These are phyloP conservation scores for Neofusicoccum parvum DNA, from an alignment of 2,329 filamentous ascomycete species.

Conservation along the genomic window DNA sequence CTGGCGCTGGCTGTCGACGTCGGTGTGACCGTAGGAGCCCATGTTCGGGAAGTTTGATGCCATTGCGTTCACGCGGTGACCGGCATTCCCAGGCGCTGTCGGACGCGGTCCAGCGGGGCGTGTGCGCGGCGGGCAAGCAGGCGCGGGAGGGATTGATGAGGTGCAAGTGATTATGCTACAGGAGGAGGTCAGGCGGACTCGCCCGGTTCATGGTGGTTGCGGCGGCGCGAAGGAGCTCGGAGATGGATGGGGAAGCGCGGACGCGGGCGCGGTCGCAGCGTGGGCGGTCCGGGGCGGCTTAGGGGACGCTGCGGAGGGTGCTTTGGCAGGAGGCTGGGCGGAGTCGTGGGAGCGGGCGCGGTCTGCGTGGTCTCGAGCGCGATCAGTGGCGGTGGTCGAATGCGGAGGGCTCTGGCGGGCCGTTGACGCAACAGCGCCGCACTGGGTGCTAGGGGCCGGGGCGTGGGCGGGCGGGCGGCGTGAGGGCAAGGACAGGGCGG, in stretches of 20 bases:
- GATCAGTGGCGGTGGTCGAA: conserved; percentile 3
- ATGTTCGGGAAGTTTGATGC: conserved; percentile 31
- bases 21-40: conserved; percentile 26
- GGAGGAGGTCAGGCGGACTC: not conserved
- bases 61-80: conserved; percentile 27
- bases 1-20: conserved; percentile 22
- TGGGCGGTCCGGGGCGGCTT: not conserved
- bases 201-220: conserved; percentile 15
- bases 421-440: conserved; percentile 20
- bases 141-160: not conserved
- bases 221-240: not conserved
- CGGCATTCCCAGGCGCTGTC: conserved; percentile 12
- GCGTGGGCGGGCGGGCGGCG: not conserved
- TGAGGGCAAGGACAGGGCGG: not conserved
- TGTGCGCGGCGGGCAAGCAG: not conserved
- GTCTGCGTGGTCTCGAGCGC: not conserved
- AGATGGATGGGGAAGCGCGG: not conserved
- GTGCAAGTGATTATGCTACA: not conserved
- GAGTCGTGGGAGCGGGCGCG: too few relatives aligned
- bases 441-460: not conserved
- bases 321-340: too few relatives aligned
- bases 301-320: not conserved
- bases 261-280: too few relatives aligned
- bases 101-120: not conserved
- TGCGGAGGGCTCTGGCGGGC: conserved; percentile 13